These are phyloP conservation scores for Diaporthe vexans DNA, from an alignment of 2,329 filamentous ascomycete species.

Conservation along the genomic window DNA sequence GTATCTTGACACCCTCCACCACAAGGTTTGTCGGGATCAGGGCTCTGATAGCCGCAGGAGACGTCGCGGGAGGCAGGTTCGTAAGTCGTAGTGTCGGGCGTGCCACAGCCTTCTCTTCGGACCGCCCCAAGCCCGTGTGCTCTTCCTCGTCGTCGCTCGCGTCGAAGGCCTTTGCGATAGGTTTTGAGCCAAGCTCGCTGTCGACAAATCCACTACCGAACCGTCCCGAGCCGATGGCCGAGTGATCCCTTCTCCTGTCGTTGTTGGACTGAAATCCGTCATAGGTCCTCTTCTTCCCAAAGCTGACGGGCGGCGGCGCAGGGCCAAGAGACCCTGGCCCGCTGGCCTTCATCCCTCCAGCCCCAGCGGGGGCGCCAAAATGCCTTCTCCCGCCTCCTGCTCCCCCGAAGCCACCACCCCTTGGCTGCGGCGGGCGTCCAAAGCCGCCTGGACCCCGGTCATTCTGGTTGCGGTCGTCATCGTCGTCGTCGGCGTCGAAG, in stretches of 20 bases:
- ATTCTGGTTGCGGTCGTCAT: constrained; percentile 50
- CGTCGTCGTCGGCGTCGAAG: constrained; percentile 74
- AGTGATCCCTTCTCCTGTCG: constrained; percentile 49
- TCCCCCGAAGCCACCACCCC: constrained; percentile 41
- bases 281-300: constrained; percentile 68
- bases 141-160: constrained; percentile 73
- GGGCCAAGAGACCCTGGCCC: constrained; percentile 75
- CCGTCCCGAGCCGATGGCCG: constrained; percentile 49
- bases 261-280: constrained; percentile 59
- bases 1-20: constrained; percentile 81
- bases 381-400: constrained; percentile 65
- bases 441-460: constrained; percentile 32
- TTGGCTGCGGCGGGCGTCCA: constrained; percentile 41
- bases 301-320: constrained; percentile 61
- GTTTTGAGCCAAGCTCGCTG: constrained; percentile 50
- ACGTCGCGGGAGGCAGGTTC: constrained; percentile 72
- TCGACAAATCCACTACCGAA: constrained; percentile 57
- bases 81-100: constrained; percentile 74
- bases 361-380: constrained; percentile 69
- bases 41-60: constrained; percentile 70
- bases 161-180: constrained; percentile 80
- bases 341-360: constrained; percentile 64
- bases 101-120: constrained; percentile 71
- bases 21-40: constrained; percentile 71
- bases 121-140: constrained; percentile 58